Base-by-base conservation (phyloP, 129 eudicot genomes). In the Flaveria sonorensis region DNA sequence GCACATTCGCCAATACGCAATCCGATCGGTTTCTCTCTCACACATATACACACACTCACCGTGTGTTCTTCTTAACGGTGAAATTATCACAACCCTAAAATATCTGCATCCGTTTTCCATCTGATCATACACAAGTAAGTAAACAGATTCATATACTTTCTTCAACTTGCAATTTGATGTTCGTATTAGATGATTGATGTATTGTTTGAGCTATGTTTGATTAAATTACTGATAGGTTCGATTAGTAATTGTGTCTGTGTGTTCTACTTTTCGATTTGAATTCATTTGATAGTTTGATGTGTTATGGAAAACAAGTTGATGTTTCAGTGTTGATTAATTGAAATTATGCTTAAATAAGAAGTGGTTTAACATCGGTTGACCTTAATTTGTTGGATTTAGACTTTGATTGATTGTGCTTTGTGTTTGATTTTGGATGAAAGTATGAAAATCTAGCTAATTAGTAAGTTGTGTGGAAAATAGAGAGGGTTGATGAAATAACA, bases 1-100 rank as follows among this genome's bases (percentile, higher is more conserved):
- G 88, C 91, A 87, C 88, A 74, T 46, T 52, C 70, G 76, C 83
- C 88, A 79, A 83, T 77, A 87, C 79, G 57, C 63, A 64, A 75
- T 72, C 77, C 76, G 42, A 68, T 77, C 79, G 40, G 48, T 79
- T 46, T 69, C 62, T 73, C 69, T 73, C 72, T 73, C 74, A 21
- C 77, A 61, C 66, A 23, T 8, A 59, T 4, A 59, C 18, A 60
- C 60, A 51, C 36, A 10, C 77, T 5, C 24, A 52, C 67, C 46
- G 61, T 76, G 61, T 45, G 43, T 74, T 42, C 21, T 71, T 60
- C 68, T 80, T 50, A 20, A 39, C 6, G 48, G 30, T 14, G 66
- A 26, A 46, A 12, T 68, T 81, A 42, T 26, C n/a, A 60, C 42
- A 82, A 61, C 53, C 79, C 71, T 46, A 77, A 81, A 68, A 28